phyloP scores from a whole-genome alignment of 2,329 filamentous ascomycete species.

The Clarireedia sp. region DNA sequence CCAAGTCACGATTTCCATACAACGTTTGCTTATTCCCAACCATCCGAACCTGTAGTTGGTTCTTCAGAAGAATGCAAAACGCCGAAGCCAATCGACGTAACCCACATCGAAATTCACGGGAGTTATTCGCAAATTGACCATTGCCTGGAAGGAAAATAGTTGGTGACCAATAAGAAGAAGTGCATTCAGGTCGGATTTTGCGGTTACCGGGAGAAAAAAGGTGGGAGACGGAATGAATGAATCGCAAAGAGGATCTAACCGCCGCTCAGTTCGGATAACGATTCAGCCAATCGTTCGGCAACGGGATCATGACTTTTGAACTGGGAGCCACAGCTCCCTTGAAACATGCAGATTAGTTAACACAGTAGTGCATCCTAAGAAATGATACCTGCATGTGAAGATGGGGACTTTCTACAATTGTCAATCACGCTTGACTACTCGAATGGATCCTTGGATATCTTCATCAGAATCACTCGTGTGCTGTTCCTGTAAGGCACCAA shows the following conservation, averaged over 20 bases:
- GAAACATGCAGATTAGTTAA: neutral
- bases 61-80: neutral
- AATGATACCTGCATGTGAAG: neutral
- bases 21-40: neutral
- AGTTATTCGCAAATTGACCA: conserved; percentile 3
- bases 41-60: neutral
- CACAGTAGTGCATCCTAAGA: neutral
- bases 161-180: neutral
- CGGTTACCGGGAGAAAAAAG: neutral
- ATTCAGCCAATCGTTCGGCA: conserved; percentile 5
- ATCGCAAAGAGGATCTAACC: neutral
- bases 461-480: neutral
- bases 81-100: neutral
- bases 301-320: conserved; percentile 1
- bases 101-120: neutral
- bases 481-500: neutral
- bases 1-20: neutral
- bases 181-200: neutral
- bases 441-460: neutral
- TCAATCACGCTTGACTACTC: neutral
- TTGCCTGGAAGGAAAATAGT: neutral
- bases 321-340: neutral
- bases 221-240: neutral
- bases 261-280: neutral
- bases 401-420: neutral